A percentile compares a stretch with the other conserved stretches of the same genome.
phyloP scores from a whole-genome alignment of 495 filamentous ascomycete genomes.

The Penicillium fimorum region DNA sequence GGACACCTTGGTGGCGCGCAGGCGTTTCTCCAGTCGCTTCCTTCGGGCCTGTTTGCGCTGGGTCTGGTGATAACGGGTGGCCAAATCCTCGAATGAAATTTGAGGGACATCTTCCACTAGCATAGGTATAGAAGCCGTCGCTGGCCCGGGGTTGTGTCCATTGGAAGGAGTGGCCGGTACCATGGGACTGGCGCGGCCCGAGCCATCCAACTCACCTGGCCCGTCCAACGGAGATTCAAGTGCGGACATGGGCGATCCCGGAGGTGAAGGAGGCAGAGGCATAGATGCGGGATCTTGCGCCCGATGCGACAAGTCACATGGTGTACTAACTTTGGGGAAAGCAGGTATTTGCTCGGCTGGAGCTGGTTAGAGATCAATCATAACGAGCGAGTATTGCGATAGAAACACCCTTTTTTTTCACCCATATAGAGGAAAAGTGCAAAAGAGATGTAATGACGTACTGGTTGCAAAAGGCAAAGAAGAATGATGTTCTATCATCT shows the following conservation, averaged over 20 bases:
- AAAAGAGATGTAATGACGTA: conserved; percentile 24
- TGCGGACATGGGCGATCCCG: conserved; percentile 19
- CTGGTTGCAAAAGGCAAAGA: conserved; percentile 36
- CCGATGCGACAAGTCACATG: conserved; percentile 31
- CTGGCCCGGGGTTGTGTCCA: conserved; percentile 21
- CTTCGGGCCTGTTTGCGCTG: conserved; percentile 44
- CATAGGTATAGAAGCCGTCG: background rate
- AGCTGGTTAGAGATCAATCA: conserved; percentile 28
- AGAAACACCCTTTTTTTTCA: conserved; percentile 10
- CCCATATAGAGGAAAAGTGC: background rate
- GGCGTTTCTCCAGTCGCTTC: conserved; percentile 41
- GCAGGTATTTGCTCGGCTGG: conserved; percentile 31
- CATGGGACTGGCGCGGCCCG: conserved; percentile 39
- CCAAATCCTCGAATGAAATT: conserved; percentile 47
- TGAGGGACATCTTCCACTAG: conserved; percentile 20
- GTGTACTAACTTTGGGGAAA: conserved; percentile 26
- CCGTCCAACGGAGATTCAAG: conserved; percentile 9
- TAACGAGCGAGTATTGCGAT: background rate
- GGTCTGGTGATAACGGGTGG: conserved; percentile 40
- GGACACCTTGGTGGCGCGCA: conserved; percentile 55
- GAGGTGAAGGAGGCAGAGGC: conserved; percentile 29
- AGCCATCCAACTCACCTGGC: conserved; percentile 45
- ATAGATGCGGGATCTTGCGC: conserved; percentile 25
- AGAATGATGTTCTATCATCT: conserved; percentile 43
- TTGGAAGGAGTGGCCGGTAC: conserved; percentile 24